Base-by-base conservation (phyloP, 148 eudicot species). In the Nepenthes mirabilis region DNA sequence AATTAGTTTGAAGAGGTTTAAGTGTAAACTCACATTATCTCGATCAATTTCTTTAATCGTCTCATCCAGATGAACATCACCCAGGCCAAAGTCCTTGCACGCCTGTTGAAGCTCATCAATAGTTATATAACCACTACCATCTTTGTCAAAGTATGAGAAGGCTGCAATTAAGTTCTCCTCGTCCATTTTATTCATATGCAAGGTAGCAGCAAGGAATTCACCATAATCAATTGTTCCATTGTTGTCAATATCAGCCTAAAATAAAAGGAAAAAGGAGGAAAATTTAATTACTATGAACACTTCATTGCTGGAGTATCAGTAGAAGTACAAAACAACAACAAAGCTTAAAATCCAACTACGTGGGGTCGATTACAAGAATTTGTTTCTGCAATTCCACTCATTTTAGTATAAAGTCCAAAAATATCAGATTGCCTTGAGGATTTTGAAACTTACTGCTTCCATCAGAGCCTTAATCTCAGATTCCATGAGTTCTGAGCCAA, bases 171-270 rank as follows among this genome's bases (percentile, higher is more conserved):
- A 48, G 56, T 74, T 74, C 52, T 74, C 78, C 60, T 74, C 74
- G 35, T 74, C 78, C 33, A 74, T 70, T 67, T 74, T 74, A 66
- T 74, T 74, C 58, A 70, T 34, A 68, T 74, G 78, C 70, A 74
- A 57, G 59, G 78, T 74, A 11, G 78, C 78, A 65, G 78, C 78
- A 58, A 74, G 69, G 57, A 74, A 74, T 70, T 74, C 78, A 57
- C 71, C 71, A 54, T 74, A 74, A 47, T 74, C 78, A 14, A 70
- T 74, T 49, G 74, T 66, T 49, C 78, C 78, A 59, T 66, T 74
- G 55, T 67, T 61, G 68, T 74, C 70, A 58, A 69, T 70, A 33
- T 74, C 78, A 74, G 71, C 74, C 78, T 74, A 60, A 33, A 35
- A 33, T 13, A 11, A 1, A 52, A 53, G 10, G 43, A 5, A 0